Base-by-base conservation (phyloP, 129 eudicot species). In the Artemisia argyi region DNA sequence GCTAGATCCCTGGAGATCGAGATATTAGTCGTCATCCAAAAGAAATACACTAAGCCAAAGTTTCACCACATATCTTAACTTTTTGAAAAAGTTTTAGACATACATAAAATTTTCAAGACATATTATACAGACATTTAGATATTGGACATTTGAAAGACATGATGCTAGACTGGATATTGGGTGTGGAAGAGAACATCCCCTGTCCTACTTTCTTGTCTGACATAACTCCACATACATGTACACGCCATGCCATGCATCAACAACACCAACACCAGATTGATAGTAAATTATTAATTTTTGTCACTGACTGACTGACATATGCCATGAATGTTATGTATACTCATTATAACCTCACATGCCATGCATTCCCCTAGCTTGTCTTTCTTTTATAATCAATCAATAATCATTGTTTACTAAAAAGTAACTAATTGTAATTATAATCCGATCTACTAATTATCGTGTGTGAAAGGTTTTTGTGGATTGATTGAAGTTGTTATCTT, bases 281-380 rank as follows among this genome's bases (percentile, higher is more conserved):
- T 63, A 14, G 15, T 62, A 62, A 62, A 73, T 61, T 50, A 61
- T 63, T 73, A 17, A 28, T 61, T 17, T 72, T 63, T 73, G 55
- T 73, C 55, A 50, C 78, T 73, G 71, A 73, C 78, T 73, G 64
- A 50, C 78, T 73, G 71, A 73, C 78, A 73, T 39, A 39, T 57
- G 66, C 76, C 66, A 57, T 58, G 46, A 39, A 39, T 61, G 47
- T 44, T 18, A 61, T 61, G 61, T 8, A 32, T 63, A 32, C 71
- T 73, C 78, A 62, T 52, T 51, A 32, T 53, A 50, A 22, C 69
- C 69, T 15, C 77, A 73, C 77, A 73, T 73, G 77, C 77, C 77
- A 73, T 61, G 62, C 70, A 73, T 73, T 73, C 55, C 71, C 24
- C 54, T 66, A 53, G 47, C 56, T 39, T 35, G 16, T 60, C 62